Conservation (phyloP, 2,329 filamentous ascomycete genomes). For the Colletotrichum sansevieriae region DNA sequence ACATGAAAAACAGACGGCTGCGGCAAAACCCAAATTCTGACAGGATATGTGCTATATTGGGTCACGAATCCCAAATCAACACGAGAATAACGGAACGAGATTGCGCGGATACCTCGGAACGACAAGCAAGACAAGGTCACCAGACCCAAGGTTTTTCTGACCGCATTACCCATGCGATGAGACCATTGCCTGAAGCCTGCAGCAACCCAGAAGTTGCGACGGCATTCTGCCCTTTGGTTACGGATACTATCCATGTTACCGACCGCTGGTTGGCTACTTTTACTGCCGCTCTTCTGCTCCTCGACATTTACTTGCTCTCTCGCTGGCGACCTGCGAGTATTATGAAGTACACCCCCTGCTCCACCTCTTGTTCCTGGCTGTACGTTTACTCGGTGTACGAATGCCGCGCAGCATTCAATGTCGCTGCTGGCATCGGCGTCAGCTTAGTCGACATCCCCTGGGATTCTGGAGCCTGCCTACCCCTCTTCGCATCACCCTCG, state of each 20-base stretch:
- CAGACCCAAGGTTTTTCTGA: slow-evolving; percentile 41
- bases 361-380: slow-evolving; percentile 5
- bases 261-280: slow-evolving; percentile 24
- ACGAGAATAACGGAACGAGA: slow-evolving; percentile 38
- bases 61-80: slow-evolving; percentile 30
- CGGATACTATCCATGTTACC: slow-evolving; percentile 27
- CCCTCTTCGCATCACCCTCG: slow-evolving; percentile 27
- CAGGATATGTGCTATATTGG: slow-evolving; percentile 33
- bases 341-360: slow-evolving; percentile 21
- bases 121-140: slow-evolving; percentile 39
- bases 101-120: slow-evolving; percentile 41
- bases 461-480: slow-evolving; percentile 24
- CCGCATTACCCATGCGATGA: slow-evolving; percentile 38
- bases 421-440: no score
- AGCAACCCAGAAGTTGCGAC: slow-evolving; percentile 13
- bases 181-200: slow-evolving; percentile 40
- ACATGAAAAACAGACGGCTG: slow-evolving; percentile 3
- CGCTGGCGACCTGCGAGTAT: slow-evolving; percentile 13
- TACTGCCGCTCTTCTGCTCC: slow-evolving; percentile 22
- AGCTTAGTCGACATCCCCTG: no score
- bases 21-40: slow-evolving; percentile 18
- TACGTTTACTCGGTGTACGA: no score
- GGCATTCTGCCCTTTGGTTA: slow-evolving; percentile 21
- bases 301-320: slow-evolving; percentile 14
- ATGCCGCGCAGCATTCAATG: no score